Evolutionary conservation across 179 eudicot genomes (phyloP).

Genomic region (Sideroxylon spinosum): DNA sequence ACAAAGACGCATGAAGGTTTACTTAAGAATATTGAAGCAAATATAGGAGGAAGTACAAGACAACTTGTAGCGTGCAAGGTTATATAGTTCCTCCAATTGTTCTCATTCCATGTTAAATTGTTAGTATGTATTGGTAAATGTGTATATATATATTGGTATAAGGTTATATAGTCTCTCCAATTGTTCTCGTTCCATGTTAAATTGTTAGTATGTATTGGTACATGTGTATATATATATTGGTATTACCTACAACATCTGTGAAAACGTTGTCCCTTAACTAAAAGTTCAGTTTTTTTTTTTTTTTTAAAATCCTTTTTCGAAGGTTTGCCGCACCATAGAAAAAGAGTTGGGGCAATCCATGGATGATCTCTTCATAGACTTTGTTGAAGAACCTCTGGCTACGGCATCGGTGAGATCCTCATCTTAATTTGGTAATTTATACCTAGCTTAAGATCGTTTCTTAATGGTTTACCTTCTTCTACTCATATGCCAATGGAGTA

Average conservation of each 20-base stretch:
- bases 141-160: too few relatives aligned
- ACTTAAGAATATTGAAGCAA: neutral
- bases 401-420: slow-evolving; percentile 85
- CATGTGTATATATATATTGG: neutral
- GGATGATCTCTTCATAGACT: slow-evolving; percentile 66
- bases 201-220: neutral
- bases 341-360: slow-evolving; percentile 68
- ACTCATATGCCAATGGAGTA: neutral
- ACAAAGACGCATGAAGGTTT: neutral
- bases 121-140: neutral
- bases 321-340: slow-evolving; percentile 70
- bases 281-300: neutral
- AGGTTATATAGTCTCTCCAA: neutral
- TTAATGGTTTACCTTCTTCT: neutral
- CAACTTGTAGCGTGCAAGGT: neutral
- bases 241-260: neutral
- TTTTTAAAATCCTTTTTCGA: slow-evolving; percentile 17
- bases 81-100: neutral
- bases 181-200: neutral
- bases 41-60: too few relatives aligned
- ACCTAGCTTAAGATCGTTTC: neutral
- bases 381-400: slow-evolving; percentile 66
- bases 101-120: neutral
- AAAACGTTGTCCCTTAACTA: neutral
- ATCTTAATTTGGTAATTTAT: neutral